phyloP scores from a whole-genome alignment of 805 yeast genomes.

The Kodamaea kaohsiungensis region DNA sequence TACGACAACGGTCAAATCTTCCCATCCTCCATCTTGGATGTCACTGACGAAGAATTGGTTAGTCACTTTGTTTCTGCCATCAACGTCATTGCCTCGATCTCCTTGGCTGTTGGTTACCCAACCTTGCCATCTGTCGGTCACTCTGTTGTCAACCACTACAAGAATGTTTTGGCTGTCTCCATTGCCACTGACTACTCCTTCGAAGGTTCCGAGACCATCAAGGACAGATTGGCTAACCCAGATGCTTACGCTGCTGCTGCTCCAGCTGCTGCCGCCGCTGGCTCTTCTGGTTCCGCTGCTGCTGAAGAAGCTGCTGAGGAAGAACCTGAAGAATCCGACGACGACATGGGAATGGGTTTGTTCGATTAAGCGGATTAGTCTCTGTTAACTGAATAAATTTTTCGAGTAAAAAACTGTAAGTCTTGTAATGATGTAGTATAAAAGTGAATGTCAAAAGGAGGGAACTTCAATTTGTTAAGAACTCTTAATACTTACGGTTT shows the following conservation, averaged over 20 bases:
- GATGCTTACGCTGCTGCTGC: constrained; percentile 99
- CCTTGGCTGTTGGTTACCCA: constrained; percentile 99
- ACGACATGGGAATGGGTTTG: constrained; percentile 98
- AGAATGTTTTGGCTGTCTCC: constrained; percentile 96
- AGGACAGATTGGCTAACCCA: constrained; percentile 99
- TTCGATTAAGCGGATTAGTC: constrained; percentile 70
- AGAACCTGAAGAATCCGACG: constrained; percentile 70
- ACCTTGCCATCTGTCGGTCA: constrained; percentile 99
- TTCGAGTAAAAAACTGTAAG: not conserved
- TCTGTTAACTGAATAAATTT: not conserved
- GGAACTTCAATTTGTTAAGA: too few species aligned
- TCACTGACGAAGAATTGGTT: constrained; percentile 95
- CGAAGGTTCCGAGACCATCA: constrained; percentile 98
- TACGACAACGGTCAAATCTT: constrained; percentile 98
- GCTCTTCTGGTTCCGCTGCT: constrained; percentile 57
- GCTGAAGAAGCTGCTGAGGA: constrained; percentile 73
- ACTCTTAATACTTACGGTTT: too few species aligned
- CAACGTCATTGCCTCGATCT: constrained; percentile 90
- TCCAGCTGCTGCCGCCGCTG: constrained; percentile 89
- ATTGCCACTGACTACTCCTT: constrained; percentile 98
- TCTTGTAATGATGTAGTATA: too few species aligned
- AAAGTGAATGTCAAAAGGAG: too few species aligned
- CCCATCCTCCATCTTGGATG: constrained; percentile 96
- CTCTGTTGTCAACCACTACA: constrained; percentile 98
- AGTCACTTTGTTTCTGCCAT: constrained; percentile 90